Percentiles rank a stretch among this genome's conserved stretches.
phyloP scores from a whole-genome alignment of 2,329 filamentous ascomycete genomes.

The Dothistroma septosporum region DNA sequence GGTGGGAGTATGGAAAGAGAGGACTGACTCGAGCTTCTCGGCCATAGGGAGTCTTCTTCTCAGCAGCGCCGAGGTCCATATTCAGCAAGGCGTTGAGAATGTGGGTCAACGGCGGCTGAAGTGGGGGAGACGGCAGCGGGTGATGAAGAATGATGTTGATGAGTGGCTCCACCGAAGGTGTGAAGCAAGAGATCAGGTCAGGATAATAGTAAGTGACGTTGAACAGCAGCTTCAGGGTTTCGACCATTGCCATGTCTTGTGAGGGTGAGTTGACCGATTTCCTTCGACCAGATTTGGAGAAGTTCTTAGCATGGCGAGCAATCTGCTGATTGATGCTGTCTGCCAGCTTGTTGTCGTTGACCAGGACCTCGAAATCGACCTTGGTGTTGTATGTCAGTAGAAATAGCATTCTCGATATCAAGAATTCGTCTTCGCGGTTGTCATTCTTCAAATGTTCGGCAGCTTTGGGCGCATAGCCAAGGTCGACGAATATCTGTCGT shows the following conservation, averaged over 20 bases:
- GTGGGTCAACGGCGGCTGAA: slow-evolving; percentile 67
- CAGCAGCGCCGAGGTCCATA: slow-evolving; percentile 56
- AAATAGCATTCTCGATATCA: slow-evolving; percentile 73
- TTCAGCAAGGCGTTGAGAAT: slow-evolving; percentile 80
- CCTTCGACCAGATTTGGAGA: slow-evolving; percentile 43
- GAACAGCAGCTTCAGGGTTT: slow-evolving; percentile 84
- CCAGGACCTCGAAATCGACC: slow-evolving; percentile 61
- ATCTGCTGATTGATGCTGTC: slow-evolving; percentile 66
- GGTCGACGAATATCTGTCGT: slow-evolving; percentile 68
- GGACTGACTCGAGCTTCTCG: slow-evolving; percentile 39
- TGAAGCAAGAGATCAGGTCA: slow-evolving; percentile 59
- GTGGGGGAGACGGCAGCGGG: slow-evolving; percentile 58
- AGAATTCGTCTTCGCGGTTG: slow-evolving; percentile 78
- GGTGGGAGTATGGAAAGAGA: slow-evolving; percentile 63
- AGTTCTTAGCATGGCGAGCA: slow-evolving; percentile 53
- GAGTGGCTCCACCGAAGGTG: slow-evolving; percentile 63
- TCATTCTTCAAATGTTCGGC: slow-evolving; percentile 68
- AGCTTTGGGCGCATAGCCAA: slow-evolving; percentile 63
- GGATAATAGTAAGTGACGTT: slow-evolving; percentile 76
- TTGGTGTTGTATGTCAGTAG: slow-evolving; percentile 72
- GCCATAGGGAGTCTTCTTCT: slow-evolving; percentile 22
- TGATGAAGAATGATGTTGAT: slow-evolving; percentile 64
- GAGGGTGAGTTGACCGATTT: slow-evolving; percentile 47
- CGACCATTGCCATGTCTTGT: slow-evolving; percentile 73
- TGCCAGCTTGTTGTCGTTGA: slow-evolving; percentile 63